Percentiles rank a stretch among this genome's conserved stretches.
Conservation (phyloP, 208 protist species). For the Leptomonas pyrrhocoris region DNA sequence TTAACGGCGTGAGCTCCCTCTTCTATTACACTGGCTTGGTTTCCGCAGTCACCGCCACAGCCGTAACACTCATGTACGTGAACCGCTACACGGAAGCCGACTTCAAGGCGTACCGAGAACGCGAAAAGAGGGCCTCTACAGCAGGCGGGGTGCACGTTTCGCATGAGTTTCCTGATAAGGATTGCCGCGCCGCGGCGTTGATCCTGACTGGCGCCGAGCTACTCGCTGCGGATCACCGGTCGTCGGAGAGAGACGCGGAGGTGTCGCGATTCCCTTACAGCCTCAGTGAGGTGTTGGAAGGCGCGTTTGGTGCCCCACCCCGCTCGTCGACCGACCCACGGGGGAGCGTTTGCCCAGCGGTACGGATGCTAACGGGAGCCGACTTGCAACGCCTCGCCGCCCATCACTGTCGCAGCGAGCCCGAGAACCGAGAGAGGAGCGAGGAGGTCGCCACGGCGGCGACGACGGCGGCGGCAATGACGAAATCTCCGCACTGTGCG, state of each 20-base stretch:
- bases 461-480: not conserved
- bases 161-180: not conserved
- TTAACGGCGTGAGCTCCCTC: slow-evolving; percentile 32
- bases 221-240: not conserved
- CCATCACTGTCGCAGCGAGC: not conserved
- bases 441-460: too few species aligned
- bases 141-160: too few species aligned
- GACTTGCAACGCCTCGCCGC: not conserved
- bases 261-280: not conserved
- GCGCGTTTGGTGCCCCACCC: not conserved
- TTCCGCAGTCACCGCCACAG: slow-evolving; percentile 59
- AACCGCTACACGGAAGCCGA: slow-evolving; percentile 61
- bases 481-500: not conserved
- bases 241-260: not conserved
- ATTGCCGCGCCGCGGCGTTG: not conserved
- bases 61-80: slow-evolving; percentile 66
- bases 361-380: not conserved
- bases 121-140: not conserved
- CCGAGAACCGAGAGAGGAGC: not conserved
- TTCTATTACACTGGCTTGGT: slow-evolving; percentile 76
- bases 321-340: not conserved
- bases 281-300: slow-evolving; percentile 3
- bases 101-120: slow-evolving; percentile 1
- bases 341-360: not conserved
- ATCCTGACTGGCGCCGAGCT: not conserved